Evolutionary conservation across 345 rosid species (phyloP).

Genomic region (Hibiscus trionum): DNA sequence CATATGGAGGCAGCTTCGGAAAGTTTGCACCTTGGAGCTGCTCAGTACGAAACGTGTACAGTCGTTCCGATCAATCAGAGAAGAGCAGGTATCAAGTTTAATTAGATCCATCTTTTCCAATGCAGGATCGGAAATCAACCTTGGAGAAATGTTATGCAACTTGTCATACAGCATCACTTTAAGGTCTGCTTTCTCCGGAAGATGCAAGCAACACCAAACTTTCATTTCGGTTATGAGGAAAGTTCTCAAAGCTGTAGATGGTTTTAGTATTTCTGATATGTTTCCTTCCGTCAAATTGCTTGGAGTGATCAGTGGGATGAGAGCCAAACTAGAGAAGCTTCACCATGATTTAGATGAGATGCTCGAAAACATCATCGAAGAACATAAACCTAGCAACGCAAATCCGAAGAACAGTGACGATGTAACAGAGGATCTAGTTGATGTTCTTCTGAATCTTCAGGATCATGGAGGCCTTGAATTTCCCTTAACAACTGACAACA

Average conservation of each 20-base stretch:
- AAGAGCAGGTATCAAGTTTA: background rate
- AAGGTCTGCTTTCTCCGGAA: background rate
- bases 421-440: background rate
- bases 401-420: background rate
- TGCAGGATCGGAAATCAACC: background rate
- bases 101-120: background rate
- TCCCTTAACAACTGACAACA: slow-evolving; percentile 3
- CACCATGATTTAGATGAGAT: background rate
- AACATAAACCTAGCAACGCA: background rate
- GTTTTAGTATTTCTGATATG: background rate
- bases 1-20: background rate
- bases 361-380: background rate
- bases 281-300: background rate
- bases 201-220: background rate
- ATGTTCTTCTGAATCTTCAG: background rate
- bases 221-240: background rate
- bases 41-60: background rate
- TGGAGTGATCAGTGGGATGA: background rate
- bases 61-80: background rate
- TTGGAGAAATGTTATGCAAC: background rate
- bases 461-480: slow-evolving; percentile 7
- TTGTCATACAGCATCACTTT: background rate
- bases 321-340: background rate
- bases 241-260: background rate
- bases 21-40: background rate